Conservation (phyloP, 1,139 yeast genomes). For the Candida anutae region DNA sequence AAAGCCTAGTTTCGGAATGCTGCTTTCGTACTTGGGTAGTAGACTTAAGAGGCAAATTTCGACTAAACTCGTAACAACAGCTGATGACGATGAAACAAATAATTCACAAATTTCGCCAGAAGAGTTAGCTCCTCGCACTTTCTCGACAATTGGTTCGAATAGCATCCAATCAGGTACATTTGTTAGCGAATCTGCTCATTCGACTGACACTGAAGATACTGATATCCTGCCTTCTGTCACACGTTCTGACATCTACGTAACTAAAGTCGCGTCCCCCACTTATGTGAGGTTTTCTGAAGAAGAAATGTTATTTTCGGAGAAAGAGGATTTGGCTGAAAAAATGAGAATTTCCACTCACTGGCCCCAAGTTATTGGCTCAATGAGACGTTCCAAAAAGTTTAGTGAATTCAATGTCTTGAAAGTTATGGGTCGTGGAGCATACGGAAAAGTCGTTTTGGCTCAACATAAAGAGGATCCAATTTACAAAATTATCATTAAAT, state of each 20-base stretch:
- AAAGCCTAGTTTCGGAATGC: conserved; percentile 21
- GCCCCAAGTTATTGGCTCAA: conserved; percentile 53
- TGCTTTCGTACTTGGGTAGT: conserved; percentile 11
- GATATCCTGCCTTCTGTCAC: neutral
- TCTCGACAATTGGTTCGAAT: conserved; percentile 2
- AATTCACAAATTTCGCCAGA: neutral
- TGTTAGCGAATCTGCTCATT: neutral
- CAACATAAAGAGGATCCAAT: conserved; percentile 54
- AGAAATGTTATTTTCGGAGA: conserved; percentile 37
- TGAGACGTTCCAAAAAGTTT: conserved; percentile 59
- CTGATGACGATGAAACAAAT: conserved; percentile 1
- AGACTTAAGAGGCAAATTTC: conserved; percentile 7
- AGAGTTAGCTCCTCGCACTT: conserved; percentile 1
- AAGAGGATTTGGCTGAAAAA: conserved; percentile 30
- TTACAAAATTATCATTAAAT: conserved; percentile 72
- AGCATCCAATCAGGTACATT: conserved; percentile 1
- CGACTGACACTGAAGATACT: neutral
- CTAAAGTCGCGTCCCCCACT: conserved; percentile 1
- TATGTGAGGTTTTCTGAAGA: conserved; percentile 26
- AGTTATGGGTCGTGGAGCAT: conserved; percentile 93
- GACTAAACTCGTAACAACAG: conserved; percentile 5
- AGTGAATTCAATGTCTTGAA: conserved; percentile 63
- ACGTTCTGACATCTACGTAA: neutral
- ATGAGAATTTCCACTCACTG: conserved; percentile 33
- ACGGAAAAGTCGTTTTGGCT: conserved; percentile 84